phyloP scores from a whole-genome alignment of 1,139 yeast genomes.

The Candida tropicalis region DNA sequence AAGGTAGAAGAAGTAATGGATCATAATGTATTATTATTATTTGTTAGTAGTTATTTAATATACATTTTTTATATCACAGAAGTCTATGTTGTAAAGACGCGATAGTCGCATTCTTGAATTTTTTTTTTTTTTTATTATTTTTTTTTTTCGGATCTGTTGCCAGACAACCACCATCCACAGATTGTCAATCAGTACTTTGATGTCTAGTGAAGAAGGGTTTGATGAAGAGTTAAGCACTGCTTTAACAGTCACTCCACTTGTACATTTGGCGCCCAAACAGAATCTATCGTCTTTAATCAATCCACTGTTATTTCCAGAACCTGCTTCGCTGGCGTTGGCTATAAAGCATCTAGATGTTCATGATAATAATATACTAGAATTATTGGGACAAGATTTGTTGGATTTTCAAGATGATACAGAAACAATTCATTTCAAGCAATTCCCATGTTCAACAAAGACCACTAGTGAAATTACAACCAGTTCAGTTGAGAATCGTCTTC shows the following conservation, averaged over 20 bases:
- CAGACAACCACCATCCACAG: conserved; percentile 24
- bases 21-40: conserved; percentile 1
- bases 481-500: not conserved
- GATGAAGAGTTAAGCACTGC: conserved; percentile 26
- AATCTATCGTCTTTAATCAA: conserved; percentile 25
- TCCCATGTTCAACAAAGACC: conserved; percentile 10
- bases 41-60: not conserved
- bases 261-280: conserved; percentile 34
- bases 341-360: conserved; percentile 6
- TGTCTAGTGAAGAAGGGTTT: conserved; percentile 17
- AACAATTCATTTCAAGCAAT: conserved; percentile 14
- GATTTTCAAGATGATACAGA: conserved; percentile 21
- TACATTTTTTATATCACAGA: not conserved
- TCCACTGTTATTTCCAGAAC: conserved; percentile 7
- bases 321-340: conserved; percentile 8
- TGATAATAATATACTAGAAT: conserved; percentile 15
- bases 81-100: no score
- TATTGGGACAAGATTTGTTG: conserved; percentile 22
- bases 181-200: conserved; percentile 30
- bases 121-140: not conserved
- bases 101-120: not conserved
- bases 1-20: conserved; percentile 1
- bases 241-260: conserved; percentile 30
- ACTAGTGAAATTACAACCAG: not conserved
- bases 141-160: not conserved